Conservation (phyloP, 2,329 filamentous ascomycete genomes). For the Claviceps sp. region DNA sequence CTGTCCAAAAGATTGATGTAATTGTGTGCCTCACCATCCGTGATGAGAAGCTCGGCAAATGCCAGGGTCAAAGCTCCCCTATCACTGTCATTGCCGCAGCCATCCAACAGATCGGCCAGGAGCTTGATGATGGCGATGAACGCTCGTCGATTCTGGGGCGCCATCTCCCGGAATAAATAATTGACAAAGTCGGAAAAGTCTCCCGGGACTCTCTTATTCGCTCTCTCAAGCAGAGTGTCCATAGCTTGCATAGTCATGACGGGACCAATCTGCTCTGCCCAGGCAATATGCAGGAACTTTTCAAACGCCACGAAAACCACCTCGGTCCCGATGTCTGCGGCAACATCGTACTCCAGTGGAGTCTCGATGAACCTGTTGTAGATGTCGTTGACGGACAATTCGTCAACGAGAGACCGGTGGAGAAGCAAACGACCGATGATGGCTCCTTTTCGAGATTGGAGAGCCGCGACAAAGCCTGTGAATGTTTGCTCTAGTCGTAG, state of each 20-base stretch:
- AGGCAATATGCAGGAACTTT: constrained; percentile 79
- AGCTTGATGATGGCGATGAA: constrained; percentile 76
- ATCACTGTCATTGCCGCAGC: constrained; percentile 82
- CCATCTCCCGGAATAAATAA: constrained; percentile 51
- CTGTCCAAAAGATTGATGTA: constrained; percentile 84
- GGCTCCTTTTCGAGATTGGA: constrained; percentile 77
- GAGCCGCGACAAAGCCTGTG: constrained; percentile 65
- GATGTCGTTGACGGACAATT: constrained; percentile 72
- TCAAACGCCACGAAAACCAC: constrained; percentile 86
- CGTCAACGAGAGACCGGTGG: constrained; percentile 56
- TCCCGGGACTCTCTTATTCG: constrained; percentile 52
- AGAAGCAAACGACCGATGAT: constrained; percentile 68
- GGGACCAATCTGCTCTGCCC: constrained; percentile 78
- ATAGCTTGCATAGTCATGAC: constrained; percentile 63
- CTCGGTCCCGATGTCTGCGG: constrained; percentile 65
- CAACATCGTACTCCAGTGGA: constrained; percentile 62
- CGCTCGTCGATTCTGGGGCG: constrained; percentile 59
- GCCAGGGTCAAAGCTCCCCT: constrained; percentile 76
- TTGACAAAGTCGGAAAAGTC: constrained; percentile 62
- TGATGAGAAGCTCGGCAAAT: constrained; percentile 76
- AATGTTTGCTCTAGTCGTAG: constrained; percentile 73
- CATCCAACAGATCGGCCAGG: constrained; percentile 75
- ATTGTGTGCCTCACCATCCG: constrained; percentile 61
- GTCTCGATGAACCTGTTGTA: constrained; percentile 82
- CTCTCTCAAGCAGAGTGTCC: constrained; percentile 57